phyloP scores from a whole-genome alignment of 2,329 filamentous ascomycete genomes.

The Penicillium sp. region DNA sequence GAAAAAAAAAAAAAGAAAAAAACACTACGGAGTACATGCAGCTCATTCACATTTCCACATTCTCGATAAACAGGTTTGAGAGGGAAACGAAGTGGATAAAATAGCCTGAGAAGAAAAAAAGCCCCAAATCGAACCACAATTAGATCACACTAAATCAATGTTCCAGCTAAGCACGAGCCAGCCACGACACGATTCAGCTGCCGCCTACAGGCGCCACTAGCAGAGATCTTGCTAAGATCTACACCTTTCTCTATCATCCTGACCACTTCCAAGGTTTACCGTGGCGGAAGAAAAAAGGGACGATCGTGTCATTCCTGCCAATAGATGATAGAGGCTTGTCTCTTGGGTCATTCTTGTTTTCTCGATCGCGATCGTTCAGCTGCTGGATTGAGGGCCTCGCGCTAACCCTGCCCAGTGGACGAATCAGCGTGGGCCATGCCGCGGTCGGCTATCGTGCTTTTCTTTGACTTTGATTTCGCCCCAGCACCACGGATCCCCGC shows the following conservation, averaged over 20 bases:
- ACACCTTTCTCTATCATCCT: neutral
- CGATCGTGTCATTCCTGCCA: neutral
- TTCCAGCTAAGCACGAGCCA: slow-evolving; percentile 14
- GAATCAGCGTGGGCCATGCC: neutral
- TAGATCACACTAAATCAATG: neutral
- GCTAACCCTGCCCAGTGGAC: neutral
- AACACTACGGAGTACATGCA: neutral
- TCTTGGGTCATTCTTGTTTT: neutral
- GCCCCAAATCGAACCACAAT: neutral
- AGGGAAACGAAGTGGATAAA: neutral
- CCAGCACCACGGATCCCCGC: slow-evolving; percentile 12
- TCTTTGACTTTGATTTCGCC: slow-evolving; percentile 8
- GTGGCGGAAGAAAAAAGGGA: neutral
- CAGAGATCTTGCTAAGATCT: slow-evolving; percentile 8
- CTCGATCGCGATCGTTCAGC: neutral
- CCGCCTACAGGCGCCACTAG: slow-evolving; percentile 14
- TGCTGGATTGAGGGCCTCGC: neutral
- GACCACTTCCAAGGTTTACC: neutral
- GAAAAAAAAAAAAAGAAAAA: too few species aligned
- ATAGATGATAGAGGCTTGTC: neutral
- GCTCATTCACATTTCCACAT: neutral
- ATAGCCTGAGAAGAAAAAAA: neutral
- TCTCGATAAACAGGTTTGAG: too few species aligned
- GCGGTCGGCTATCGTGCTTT: slow-evolving; percentile 16
- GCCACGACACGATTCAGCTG: slow-evolving; percentile 20